Percentiles rank a stretch among this genome's conserved stretches.
phyloP scores from a whole-genome alignment of 768 basidiomycete genomes.

The Termitomyces sp. region DNA sequence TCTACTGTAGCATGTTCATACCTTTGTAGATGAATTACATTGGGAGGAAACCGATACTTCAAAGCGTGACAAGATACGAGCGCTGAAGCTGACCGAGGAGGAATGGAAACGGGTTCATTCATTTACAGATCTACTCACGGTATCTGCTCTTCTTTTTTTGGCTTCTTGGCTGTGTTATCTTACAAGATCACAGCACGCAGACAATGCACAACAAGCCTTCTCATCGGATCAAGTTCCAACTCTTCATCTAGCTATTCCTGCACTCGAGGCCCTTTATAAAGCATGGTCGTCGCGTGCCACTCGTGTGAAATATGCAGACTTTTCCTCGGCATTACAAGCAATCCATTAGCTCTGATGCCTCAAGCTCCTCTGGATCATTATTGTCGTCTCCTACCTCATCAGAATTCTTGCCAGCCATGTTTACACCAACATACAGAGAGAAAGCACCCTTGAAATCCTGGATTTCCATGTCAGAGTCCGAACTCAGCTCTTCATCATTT shows the following conservation, averaged over 20 bases:
- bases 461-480: too few species aligned
- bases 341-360: too few species aligned
- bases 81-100: not conserved
- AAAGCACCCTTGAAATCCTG: too few species aligned
- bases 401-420: too few species aligned
- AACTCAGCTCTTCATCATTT: too few species aligned
- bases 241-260: constrained; percentile 7
- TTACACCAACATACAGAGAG: too few species aligned
- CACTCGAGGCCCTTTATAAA: not conserved
- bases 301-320: not conserved
- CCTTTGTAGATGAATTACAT: not conserved
- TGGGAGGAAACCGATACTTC: not conserved
- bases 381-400: too few species aligned
- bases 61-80: not conserved
- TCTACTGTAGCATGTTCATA: not conserved
- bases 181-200: not conserved
- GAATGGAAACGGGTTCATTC: not conserved
- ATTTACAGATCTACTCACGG: not conserved
- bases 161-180: not conserved
- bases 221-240: not conserved
- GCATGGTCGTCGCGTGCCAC: not conserved
- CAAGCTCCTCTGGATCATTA: too few species aligned
- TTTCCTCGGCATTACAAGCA: constrained; percentile 17
- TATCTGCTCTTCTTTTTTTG: not conserved
- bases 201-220: not conserved